Base-by-base conservation (phyloP, 345 rosid genomes). In the Salix caprea region DNA sequence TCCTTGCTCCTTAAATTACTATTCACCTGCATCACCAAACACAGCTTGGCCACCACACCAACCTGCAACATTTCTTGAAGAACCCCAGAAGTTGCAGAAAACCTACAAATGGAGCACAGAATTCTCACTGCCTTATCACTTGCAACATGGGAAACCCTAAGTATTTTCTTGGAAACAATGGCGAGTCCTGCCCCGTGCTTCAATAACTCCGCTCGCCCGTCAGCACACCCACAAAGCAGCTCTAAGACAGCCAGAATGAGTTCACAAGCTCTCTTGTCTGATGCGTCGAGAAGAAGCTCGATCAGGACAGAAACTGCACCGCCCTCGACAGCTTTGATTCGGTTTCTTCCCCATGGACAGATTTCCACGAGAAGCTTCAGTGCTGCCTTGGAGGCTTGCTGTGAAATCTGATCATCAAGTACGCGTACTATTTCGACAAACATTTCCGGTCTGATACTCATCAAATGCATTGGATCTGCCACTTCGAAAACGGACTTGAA, bases 331-430 rank as follows among this genome's bases (percentile, higher is more conserved):
- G 88, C 91, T 76, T 86, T 91, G 74, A 88, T 67, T 76, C 91
- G 79, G 89, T 94, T 94, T 69, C 93, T 86, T 73, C 96, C 93
- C 90, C 88, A 85, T 26, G 92, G 90, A 76, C 88, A 85, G 11
- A 83, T 13, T 24, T 58, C 80, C 60, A 86, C 75, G 28, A 94
- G 79, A 37, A 88, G 79, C 62, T 86, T 84, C 73, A 94, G 78
- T 18, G 89, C 86, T 0, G 93, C 84, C 83, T 89, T 94, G 6
- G 93, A 78, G 4, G 93, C 90, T 72, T 90, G 89, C 2, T 72
- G 81, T 0, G 96, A 90, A 67, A 91, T 88, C 46, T 82, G 85
- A 54, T 91, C 94, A 1, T 46, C 82, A 40, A 92, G 54, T 21
- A 89, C 82, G 46, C 82, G 86, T 16, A 91, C 80, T 12, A 88